Base-by-base conservation (phyloP, 768 basidiomycete genomes). In the Artomyces pyxidatus region DNA sequence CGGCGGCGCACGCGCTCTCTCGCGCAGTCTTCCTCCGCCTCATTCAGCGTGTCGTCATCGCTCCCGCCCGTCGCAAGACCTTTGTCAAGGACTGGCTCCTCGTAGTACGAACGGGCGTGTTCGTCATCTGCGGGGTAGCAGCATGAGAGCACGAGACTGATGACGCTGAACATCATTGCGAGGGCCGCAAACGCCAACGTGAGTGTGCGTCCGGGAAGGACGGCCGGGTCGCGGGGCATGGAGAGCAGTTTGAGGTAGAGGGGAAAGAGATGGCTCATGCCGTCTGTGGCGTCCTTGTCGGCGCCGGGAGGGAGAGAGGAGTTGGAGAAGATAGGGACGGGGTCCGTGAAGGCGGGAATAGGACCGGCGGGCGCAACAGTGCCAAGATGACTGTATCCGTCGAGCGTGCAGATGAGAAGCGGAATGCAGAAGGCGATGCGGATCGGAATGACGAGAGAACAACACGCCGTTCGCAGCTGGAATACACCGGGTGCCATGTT, bases 341-440 rank as follows among this genome's bases (percentile, higher is more conserved):
- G 23, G 44, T 48, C 44, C 37, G 22, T 9, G 17, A 47, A 11
- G 28, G 45, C 28, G 1, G 50, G 53, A 10, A 28, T 26, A 0
- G 42, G n/a, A 4, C 45, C 42, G 6, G 42, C 35, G 16, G 51
- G 51, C 27, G 25, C 27, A 9, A 42, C 45, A 2, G 51, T 40
- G 6, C 39, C 42, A 21, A 21, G 41, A 2, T 46, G 41, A 40
- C 32, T 49, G 39, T 55, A 55, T 17, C 51, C 51, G 22, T 53
- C 35, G 28, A 55, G 32, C 7, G 43, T 53, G 43, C 47, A 55
- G 28, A 55, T 49, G 27, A 55, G 54, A 4, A 52, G 51, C 6
- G 54, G 54, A 19, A 55, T 42, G 37, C 54, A 52, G 28, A 55
- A 37, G 4, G 54, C 54, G 25, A 55, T 46, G 39, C 54, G 54